Evolutionary conservation across 1,139 yeast species (phyloP), one percentile per base, ranked within the genome.

Genomic region (Saccharomyces pastorianus): DNA sequence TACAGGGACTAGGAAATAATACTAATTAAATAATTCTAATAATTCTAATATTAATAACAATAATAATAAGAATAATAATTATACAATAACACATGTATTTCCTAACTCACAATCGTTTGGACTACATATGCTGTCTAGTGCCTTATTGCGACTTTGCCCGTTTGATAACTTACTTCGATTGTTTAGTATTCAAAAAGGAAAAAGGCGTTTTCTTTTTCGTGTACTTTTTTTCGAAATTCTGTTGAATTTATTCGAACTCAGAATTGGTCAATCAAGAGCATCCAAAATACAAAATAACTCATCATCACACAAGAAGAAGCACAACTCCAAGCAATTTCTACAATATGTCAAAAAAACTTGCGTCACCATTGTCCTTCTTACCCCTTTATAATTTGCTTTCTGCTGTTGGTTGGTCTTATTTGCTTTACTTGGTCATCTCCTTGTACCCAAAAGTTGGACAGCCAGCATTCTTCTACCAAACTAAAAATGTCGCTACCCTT

Each of bases 311-410:
- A 5, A 17, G 13, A 9, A 38, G 26, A 20, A 38, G 20, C 4
- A 38, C 7, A 14, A 32, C 38, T n/a, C 17, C 38, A n/a, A n/a
- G 8, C 13, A 11, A 38, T 9, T 13, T 6, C 20, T 38, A 3
- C 25, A 20, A 44, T 25, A 63, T 62, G 64, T 50, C 63, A 14
- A 63, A 61, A 50, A 54, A 61, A 50, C 31, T 57, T 6, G 50
- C 49, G 6, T 58, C 67, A 14, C 59, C 61, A 34, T 57, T 58
- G 25, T 58, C 64, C 47, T 67, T 64, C 26, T 58, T 73, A 47
- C 68, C 73, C 1, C 52, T 64, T n/a, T 89, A 88, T 74, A 89
- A 90, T 71, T 74, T 79, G n/a, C 58, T 79, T 11, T 83, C 93
- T 6, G 84, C 84, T 0, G 68, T 79, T 8, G 73, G 86, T 13